Percentiles rank a stretch among this genome's conserved stretches.
phyloP scores from a whole-genome alignment of 352 stramenopile genomes.

The Phytophthora fragariae region DNA sequence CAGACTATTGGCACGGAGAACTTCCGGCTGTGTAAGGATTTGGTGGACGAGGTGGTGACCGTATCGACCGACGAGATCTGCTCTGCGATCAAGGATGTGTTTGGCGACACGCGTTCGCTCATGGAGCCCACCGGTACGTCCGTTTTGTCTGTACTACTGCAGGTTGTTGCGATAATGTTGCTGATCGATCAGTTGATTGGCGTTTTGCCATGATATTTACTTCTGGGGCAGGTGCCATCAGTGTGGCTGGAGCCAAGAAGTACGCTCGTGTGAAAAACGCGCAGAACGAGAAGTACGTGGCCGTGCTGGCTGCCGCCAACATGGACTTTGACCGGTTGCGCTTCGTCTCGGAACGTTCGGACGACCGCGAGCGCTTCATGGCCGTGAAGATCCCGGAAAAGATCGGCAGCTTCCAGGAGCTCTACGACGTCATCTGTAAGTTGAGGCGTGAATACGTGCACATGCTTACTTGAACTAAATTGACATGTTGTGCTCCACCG shows the following conservation, averaged over 20 bases:
- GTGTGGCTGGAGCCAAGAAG: constrained; percentile 96
- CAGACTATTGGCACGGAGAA: constrained; percentile 94
- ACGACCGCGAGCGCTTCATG: constrained; percentile 96
- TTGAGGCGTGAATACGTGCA: neutral
- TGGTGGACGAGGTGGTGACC: constrained; percentile 97
- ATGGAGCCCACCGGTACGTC: constrained; percentile 90
- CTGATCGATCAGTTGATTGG: neutral
- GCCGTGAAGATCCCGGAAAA: constrained; percentile 96
- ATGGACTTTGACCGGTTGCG: constrained; percentile 99
- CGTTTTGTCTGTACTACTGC: neutral
- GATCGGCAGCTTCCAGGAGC: constrained; percentile 91
- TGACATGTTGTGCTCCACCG: constrained; percentile 6
- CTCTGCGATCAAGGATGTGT: constrained; percentile 93
- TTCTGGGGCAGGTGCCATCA: constrained; percentile 88
- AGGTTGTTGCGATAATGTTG: neutral
- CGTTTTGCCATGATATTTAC: neutral
- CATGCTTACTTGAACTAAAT: neutral
- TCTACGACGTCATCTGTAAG: constrained; percentile 85
- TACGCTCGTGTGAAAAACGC: constrained; percentile 76
- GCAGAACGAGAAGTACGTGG: constrained; percentile 90
- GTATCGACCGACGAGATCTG: constrained; percentile 97
- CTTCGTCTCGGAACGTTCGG: constrained; percentile 90
- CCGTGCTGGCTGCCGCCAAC: constrained; percentile 97
- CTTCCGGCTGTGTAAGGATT: constrained; percentile 93
- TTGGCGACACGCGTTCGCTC: constrained; percentile 94